Percentiles rank a stretch among this genome's conserved stretches.
These are phyloP conservation scores for Leccinum subfulvum DNA, from an alignment of 1,284 basidiomycete species.

Conservation along the genomic window DNA sequence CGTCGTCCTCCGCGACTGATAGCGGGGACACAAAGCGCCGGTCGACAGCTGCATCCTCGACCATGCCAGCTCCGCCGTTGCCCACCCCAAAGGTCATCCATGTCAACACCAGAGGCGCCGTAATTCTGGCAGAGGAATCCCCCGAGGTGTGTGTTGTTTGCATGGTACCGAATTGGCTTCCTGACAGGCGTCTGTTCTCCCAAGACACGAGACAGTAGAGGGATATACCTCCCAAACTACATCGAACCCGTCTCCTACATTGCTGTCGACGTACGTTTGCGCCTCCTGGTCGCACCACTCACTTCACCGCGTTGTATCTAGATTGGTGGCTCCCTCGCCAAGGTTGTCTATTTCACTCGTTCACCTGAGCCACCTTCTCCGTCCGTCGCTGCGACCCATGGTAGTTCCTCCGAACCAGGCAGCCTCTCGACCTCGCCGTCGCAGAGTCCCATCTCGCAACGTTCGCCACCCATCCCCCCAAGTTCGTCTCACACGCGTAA, in stretches of 20 bases:
- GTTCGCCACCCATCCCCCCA: conserved; percentile 40
- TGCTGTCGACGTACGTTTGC: conserved; percentile 82
- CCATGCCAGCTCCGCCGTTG: conserved; percentile 43
- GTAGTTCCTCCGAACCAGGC: conserved; percentile 46
- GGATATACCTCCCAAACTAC: conserved; percentile 94
- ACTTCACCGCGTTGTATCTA: conserved; percentile 33
- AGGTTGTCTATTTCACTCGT: conserved; percentile 97
- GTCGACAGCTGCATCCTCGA: conserved; percentile 14
- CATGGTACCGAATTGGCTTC: conserved; percentile 3
- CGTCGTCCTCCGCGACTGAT: conserved; percentile 7
- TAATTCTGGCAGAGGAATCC: conserved; percentile 88
- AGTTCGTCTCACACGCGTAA: conserved; percentile 42
- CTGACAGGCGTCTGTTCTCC: background rate
- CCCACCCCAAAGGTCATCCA: conserved; percentile 77
- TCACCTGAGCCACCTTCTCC: conserved; percentile 76
- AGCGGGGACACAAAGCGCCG: conserved; percentile 16
- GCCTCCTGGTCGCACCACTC: conserved; percentile 2
- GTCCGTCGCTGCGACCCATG: conserved; percentile 57
- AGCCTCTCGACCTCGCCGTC: conserved; percentile 51
- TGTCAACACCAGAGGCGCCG: conserved; percentile 84
- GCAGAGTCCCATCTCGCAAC: conserved; percentile 31
- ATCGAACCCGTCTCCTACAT: conserved; percentile 97
- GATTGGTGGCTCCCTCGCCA: conserved; percentile 97
- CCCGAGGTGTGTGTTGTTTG: conserved; percentile 66
- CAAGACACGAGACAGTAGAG: conserved; percentile 88